Base-by-base conservation (phyloP, 495 filamentous ascomycete species). In the Tuber microsphaerosporum region DNA sequence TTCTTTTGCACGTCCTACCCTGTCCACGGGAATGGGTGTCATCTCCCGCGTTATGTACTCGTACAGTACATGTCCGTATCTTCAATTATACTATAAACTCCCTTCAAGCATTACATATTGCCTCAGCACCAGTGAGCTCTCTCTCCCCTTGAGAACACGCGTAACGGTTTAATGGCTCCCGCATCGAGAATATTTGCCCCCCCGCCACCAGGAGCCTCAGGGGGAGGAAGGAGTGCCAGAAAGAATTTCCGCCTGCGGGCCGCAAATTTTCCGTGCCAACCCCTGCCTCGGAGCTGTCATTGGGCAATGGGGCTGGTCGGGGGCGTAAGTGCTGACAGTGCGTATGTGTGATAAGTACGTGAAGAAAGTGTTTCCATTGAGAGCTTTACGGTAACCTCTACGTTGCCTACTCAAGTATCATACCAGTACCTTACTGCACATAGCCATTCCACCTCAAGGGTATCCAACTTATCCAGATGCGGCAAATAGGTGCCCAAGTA, bases 11-110 rank as follows among this genome's bases (percentile, higher is more conserved):
- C 26, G 56, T 65, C 56, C 56, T 16, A 61, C 51, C 51, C 26
- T n/a, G 51, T 16, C 56, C 56, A 34, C 56, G 56, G 56, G 56
- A 65, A 34, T 65, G 56, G 56, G 56, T 65, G 56, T 34, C 56
- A 65, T 34, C 56, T 65, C 56, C 56, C 26, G 56, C 26, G 26
- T 65, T n/a, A 34, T 31, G n/a, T 65, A 61, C 48, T 6, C 34
- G 48, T 56, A 56, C 48, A 26, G 48, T 56, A 56, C 26, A 65
- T 65, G 56, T 34, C 26, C 56, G 26, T 65, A 65, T 34, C 56
- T 12, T 65, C 56, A 34, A 65, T 16, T 31, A 26, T 34, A 65
- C 56, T 26, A 26, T 17, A 34, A 65, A 65, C 56, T 31, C 56
- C 56, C 56, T 34, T 65, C 56, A 17, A 65, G 26, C 4, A 65